Base-by-base conservation (phyloP, 1,284 basidiomycete genomes). In the Tilletiaria anomala region DNA sequence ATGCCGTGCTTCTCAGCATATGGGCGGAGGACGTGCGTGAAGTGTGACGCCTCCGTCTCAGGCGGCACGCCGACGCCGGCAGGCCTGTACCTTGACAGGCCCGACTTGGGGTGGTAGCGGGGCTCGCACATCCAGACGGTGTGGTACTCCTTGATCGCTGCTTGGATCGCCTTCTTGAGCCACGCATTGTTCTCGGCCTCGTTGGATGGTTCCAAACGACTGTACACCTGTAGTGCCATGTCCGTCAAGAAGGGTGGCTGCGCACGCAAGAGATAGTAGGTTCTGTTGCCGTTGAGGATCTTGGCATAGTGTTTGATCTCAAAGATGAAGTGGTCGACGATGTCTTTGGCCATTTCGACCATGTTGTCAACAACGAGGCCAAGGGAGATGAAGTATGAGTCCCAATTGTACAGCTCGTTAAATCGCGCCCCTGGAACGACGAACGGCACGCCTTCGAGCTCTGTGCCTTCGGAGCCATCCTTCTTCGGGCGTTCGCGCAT, bases 181-280 rank as follows among this genome's bases (percentile, higher is more conserved):
- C 89, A 97, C 37, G 73, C 72, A 36, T 82, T 82, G 72, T 94
- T 93, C 34, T 61, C 78, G 24, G 78, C 77, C 47, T 80, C 72
- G 53, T 89, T 80, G 3, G 78, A 79, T 20, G 83, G 80, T 60
- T 93, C 86, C 42, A 94, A 77, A 62, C 89, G 85, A 61, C 89
- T 88, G 72, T 85, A 97, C 65, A 96, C 91, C 68, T 96, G 93
- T 23, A 96, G 75, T 1, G 89, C 87, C 79, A 96, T 86, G 70
- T 97, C 93, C 44, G 91, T 97, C 37, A 97, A 75, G 80, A 97
- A 97, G 1, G 91, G 91, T 22, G 91, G 91, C 68, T 97, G 91
- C 12, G 88, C 82, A 42, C 91, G 82, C 69, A 83, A 85, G 44
- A 97, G 78, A 69, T 97, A 97, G 52, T 66, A 66, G 23, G 61